phyloP scores from a whole-genome alignment of 2,329 filamentous ascomycete species.

The Fusarium oligoseptatum region DNA sequence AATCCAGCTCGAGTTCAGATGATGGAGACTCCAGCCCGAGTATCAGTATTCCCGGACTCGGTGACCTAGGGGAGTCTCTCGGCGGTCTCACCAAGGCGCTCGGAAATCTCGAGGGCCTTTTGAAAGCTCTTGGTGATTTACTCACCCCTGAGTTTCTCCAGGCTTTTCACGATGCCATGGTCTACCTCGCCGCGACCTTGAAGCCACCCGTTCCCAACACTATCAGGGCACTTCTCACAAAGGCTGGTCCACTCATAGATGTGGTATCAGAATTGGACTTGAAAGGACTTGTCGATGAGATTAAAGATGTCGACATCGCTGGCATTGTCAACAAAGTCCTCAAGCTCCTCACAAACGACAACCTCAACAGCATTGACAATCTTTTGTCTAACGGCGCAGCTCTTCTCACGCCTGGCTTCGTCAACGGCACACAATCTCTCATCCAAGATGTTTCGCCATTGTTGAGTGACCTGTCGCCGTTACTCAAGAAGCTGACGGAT shows the following conservation, averaged over 20 bases:
- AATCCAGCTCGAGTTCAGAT: constrained; percentile 6
- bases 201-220: constrained; percentile 53
- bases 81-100: constrained; percentile 41
- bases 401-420: constrained; percentile 51
- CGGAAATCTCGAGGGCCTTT: constrained; percentile 41
- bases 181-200: constrained; percentile 56
- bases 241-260: constrained; percentile 49
- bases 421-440: constrained; percentile 53
- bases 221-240: constrained; percentile 44
- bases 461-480: constrained; percentile 41
- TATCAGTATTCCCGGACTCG: constrained; percentile 30
- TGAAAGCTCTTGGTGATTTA: constrained; percentile 49
- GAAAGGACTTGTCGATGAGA: constrained; percentile 49
- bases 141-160: constrained; percentile 56
- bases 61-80: constrained; percentile 31
- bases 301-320: constrained; percentile 50
- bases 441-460: constrained; percentile 51
- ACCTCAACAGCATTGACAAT: constrained; percentile 51
- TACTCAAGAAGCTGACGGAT: constrained; percentile 44
- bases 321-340: constrained; percentile 49
- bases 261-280: constrained; percentile 51
- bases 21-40: constrained; percentile 2
- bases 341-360: constrained; percentile 48
- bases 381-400: constrained; percentile 54
- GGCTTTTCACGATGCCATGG: constrained; percentile 56